These are phyloP conservation scores for Centella asiatica DNA, from an alignment of 129 eudicot species.

Conservation along the genomic window DNA sequence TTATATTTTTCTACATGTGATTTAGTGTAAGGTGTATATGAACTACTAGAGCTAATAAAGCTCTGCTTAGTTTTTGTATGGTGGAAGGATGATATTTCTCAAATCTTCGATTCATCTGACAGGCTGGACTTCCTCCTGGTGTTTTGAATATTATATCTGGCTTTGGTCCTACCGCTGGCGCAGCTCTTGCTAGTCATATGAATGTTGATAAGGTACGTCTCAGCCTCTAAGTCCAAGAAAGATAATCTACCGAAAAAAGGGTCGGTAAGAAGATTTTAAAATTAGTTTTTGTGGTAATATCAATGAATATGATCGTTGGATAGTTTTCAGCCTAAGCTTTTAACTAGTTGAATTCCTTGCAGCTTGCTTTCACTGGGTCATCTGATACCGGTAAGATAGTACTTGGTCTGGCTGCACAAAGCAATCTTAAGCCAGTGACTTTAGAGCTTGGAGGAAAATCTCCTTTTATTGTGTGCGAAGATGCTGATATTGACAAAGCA, in stretches of 20 bases:
- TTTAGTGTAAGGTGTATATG: background rate
- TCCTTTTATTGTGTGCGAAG: constrained; percentile 51
- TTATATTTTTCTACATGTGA: no score
- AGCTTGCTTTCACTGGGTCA: constrained; percentile 85
- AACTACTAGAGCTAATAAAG: background rate
- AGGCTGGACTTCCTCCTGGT: constrained; percentile 91
- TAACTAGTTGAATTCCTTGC: constrained; percentile 13
- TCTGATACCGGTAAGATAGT: constrained; percentile 52
- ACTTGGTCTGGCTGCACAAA: constrained; percentile 64
- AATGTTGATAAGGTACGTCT: constrained; percentile 70
- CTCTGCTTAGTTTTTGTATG: background rate
- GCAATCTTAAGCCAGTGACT: constrained; percentile 78
- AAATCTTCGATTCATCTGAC: background rate
- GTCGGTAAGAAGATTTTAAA: background rate
- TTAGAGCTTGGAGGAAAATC: constrained; percentile 67
- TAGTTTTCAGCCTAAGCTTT: background rate
- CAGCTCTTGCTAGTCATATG: constrained; percentile 87
- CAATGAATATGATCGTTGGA: background rate
- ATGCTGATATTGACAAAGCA: constrained; percentile 49
- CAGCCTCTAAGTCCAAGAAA: background rate
- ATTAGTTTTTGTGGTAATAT: background rate
- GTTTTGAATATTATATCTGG: constrained; percentile 71
- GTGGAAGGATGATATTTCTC: background rate
- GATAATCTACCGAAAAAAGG: background rate
- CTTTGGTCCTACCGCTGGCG: constrained; percentile 75